These are phyloP conservation scores for Kodamaea suecica DNA, from an alignment of 1,139 yeast species.

Conservation along the genomic window DNA sequence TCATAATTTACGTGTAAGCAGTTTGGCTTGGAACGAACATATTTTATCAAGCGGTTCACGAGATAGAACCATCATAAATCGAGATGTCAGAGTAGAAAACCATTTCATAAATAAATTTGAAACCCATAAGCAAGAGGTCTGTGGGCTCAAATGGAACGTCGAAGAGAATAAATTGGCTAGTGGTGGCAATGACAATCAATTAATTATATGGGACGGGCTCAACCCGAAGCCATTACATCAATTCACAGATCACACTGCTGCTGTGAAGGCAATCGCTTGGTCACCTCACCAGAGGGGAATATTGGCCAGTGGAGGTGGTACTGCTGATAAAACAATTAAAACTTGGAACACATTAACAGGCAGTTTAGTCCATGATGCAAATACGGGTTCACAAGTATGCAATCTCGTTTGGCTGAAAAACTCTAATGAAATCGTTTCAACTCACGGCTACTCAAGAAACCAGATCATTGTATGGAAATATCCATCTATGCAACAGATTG, in stretches of 20 bases:
- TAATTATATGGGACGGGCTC: conserved; percentile 85
- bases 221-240: conserved; percentile 66
- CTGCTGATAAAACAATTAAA: conserved; percentile 86
- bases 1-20: conserved; percentile 78
- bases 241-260: conserved; percentile 86
- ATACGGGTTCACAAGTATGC: conserved; percentile 96
- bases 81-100: conserved; percentile 87
- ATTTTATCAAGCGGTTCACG: conserved; percentile 83
- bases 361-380: conserved; percentile 65
- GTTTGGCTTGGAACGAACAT: conserved; percentile 94
- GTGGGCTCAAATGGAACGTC: conserved; percentile 92
- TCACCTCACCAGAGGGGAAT: conserved; percentile 95
- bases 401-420: conserved; percentile 91
- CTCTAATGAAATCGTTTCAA: conserved; percentile 87
- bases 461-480: conserved; percentile 95
- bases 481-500: conserved; percentile 88
- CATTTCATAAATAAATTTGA: conserved; percentile 73
- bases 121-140: conserved; percentile 88
- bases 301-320: conserved; percentile 95
- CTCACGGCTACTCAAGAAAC: conserved; percentile 92
- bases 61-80: conserved; percentile 78
- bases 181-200: conserved; percentile 90
- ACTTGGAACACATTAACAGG: conserved; percentile 93
- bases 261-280: conserved; percentile 97
- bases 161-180: conserved; percentile 86